Evolutionary conservation across 192 early-diverging fungal species (phyloP).

Genomic region (Coemansia biformis): DNA sequence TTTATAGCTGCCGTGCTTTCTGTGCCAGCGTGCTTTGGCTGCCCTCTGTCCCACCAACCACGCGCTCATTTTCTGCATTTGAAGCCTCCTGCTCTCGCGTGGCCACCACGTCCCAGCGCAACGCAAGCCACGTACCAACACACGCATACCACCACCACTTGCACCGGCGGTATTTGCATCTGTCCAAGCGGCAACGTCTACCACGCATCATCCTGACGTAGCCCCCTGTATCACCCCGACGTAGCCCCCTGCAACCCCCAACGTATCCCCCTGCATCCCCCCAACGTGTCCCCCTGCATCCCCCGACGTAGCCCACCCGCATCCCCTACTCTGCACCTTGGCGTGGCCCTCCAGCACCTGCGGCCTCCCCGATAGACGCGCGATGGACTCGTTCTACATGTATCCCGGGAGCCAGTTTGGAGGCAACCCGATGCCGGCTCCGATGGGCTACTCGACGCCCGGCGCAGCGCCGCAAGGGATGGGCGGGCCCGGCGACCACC

Average conservation of each 20-base stretch:
- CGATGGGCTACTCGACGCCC: slow-evolving; percentile 13
- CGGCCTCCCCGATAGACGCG: no score
- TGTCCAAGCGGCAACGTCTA: not conserved
- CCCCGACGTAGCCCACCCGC: no score
- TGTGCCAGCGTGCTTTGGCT: no score
- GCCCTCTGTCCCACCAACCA: no score
- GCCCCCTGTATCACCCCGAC: not conserved
- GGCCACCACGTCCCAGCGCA: no score
- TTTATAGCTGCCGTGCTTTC: slow-evolving; percentile 56
- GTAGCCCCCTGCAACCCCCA: no score
- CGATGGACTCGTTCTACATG: slow-evolving; percentile 35
- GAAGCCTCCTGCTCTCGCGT: no score
- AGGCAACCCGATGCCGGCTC: slow-evolving; percentile 4
- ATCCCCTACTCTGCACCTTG: no score
- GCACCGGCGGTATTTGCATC: not conserved
- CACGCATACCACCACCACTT: not conserved
- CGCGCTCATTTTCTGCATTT: no score
- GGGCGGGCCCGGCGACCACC: slow-evolving; percentile 9
- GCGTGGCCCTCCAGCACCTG: no score
- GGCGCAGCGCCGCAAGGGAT: slow-evolving; percentile 4
- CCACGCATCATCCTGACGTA: not conserved
- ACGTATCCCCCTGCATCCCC: no score
- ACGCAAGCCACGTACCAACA: not conserved
- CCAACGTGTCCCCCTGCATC: no score
- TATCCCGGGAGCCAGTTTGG: slow-evolving; percentile 25